Evolutionary conservation across 495 filamentous ascomycete genomes (phyloP).

Genomic region (Tuber brumale): DNA sequence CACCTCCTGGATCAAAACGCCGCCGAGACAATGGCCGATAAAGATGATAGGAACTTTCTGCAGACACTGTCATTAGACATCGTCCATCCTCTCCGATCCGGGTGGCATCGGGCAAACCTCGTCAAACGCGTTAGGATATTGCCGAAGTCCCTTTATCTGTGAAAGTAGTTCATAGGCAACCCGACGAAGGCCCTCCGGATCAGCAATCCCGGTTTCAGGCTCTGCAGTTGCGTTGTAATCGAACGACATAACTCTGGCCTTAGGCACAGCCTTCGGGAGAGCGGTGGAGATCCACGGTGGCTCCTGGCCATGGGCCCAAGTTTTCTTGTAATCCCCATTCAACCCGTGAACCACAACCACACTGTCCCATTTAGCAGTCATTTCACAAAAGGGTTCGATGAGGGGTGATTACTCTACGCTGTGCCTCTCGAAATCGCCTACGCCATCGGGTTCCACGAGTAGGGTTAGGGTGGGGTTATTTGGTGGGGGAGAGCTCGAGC

Average conservation of each 20-base stretch:
- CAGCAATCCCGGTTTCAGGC: not conserved
- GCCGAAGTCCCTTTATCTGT: not conserved
- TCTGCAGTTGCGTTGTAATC: not conserved
- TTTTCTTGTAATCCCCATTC: conserved; percentile 1
- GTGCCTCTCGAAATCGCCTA: not conserved
- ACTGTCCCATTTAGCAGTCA: not conserved
- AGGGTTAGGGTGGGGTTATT: not conserved
- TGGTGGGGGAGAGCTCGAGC: not conserved
- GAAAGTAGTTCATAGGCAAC: not conserved
- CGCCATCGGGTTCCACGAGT: not conserved
- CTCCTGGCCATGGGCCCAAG: not conserved
- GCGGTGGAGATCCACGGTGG: not conserved
- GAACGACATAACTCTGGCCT: not conserved
- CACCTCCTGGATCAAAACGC: conserved; percentile 1
- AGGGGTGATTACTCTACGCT: not conserved
- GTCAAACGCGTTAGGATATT: not conserved
- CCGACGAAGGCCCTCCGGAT: not conserved
- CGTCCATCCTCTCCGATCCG: not conserved
- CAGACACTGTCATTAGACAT: not conserved
- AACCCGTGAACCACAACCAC: not conserved
- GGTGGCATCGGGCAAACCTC: not conserved
- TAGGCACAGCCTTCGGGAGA: not conserved
- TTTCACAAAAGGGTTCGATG: not conserved
- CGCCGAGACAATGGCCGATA: not conserved
- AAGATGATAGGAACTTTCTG: conserved; percentile 1